phyloP scores from a whole-genome alignment of 371 early-diverging fungal genomes.

The Mortierella sp. region DNA sequence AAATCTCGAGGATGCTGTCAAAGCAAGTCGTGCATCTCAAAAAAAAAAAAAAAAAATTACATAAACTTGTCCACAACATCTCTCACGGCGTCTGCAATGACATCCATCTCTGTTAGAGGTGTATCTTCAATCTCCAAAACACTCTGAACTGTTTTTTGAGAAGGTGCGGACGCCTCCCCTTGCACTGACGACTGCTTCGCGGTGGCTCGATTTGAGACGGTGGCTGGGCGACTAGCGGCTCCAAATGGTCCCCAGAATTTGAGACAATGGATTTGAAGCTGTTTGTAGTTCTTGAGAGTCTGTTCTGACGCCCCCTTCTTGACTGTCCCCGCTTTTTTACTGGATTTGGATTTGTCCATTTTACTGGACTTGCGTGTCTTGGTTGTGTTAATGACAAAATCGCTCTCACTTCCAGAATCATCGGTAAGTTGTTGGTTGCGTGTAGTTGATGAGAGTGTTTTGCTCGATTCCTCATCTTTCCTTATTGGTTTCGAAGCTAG shows the following conservation, averaged over 20 bases:
- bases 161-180: conserved; percentile 7
- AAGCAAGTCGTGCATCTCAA: no score
- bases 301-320: conserved; percentile 23
- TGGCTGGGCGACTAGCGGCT: conserved; percentile 27
- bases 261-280: conserved; percentile 53
- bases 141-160: conserved; percentile 24
- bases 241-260: conserved; percentile 39
- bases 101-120: conserved; percentile 54
- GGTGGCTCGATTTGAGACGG: conserved; percentile 14
- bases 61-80: conserved; percentile 41
- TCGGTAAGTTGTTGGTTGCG: not conserved
- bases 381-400: not conserved
- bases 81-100: conserved; percentile 51
- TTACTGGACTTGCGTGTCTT: not conserved
- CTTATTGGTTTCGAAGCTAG: conserved; percentile 11
- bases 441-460: conserved; percentile 1
- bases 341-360: not conserved
- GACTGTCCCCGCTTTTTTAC: conserved; percentile 2
- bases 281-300: conserved; percentile 40
- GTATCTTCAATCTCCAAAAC: conserved; percentile 40
- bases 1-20: no score
- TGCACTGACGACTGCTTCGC: conserved; percentile 19
- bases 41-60: conserved; percentile 28
- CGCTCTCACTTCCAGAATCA: conserved; percentile 17
- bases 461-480: not conserved